Conservation (phyloP, 495 filamentous ascomycete species). For the Neurospora tetraspora region DNA sequence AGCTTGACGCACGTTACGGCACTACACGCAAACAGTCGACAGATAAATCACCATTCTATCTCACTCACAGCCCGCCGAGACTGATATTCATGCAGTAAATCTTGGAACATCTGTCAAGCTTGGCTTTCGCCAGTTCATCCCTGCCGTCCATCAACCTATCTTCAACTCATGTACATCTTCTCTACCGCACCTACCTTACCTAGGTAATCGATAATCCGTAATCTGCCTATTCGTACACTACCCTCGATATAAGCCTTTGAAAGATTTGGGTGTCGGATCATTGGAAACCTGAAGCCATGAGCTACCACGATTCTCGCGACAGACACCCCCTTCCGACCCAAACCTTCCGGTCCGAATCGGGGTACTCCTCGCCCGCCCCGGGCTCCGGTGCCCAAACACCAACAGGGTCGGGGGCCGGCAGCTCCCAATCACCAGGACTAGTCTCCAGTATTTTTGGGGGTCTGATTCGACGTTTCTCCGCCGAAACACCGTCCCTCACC, state of each 20-base stretch:
- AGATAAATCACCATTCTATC: background rate
- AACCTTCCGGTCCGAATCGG: slow-evolving; percentile 13
- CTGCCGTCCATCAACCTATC: background rate
- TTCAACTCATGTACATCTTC: background rate
- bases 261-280: background rate
- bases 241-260: background rate
- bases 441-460: slow-evolving; percentile 26
- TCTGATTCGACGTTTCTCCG: slow-evolving; percentile 26
- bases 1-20: background rate
- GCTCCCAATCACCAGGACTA: slow-evolving; percentile 5
- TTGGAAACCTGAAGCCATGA: slow-evolving; percentile 7
- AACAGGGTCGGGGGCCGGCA: slow-evolving; percentile 12
- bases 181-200: background rate
- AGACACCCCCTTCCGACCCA: slow-evolving; percentile 8
- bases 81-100: background rate
- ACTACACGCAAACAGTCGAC: background rate
- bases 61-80: background rate
- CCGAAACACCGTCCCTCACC: slow-evolving; percentile 9
- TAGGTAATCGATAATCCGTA: background rate
- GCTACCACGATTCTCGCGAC: slow-evolving; percentile 11
- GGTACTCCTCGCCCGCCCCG: slow-evolving; percentile 11
- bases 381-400: slow-evolving; percentile 26
- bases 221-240: background rate
- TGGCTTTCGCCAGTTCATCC: background rate
- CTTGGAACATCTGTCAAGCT: background rate